Percentiles rank a stretch among this genome's conserved stretches.
These are phyloP conservation scores for Kurtzmaniella quercitrusa DNA, from an alignment of 1,139 yeast species.

Conservation along the genomic window DNA sequence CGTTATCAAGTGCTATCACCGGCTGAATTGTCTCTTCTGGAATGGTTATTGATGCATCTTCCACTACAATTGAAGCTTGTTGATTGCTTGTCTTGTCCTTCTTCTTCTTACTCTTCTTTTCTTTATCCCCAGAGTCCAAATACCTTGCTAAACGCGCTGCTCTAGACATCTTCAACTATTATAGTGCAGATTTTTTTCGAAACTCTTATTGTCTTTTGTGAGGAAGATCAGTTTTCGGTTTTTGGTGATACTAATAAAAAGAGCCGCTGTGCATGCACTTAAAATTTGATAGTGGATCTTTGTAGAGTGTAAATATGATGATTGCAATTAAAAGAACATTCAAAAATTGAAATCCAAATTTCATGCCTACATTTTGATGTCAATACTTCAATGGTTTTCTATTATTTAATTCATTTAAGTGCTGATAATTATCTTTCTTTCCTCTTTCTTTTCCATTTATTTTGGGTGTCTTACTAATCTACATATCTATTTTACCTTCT, in stretches of 20 bases:
- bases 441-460: neutral
- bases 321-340: too few species aligned
- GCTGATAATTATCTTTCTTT: neutral
- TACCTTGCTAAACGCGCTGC: constrained; percentile 1
- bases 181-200: constrained; percentile 1
- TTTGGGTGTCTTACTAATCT: constrained; percentile 6
- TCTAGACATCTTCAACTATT: constrained; percentile 1
- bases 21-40: constrained; percentile 14
- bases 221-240: neutral
- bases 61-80: constrained; percentile 10
- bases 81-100: constrained; percentile 4
- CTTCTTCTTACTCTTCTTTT: constrained; percentile 10
- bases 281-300: too few species aligned
- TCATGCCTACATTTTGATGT: too few species aligned
- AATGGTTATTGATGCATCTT: constrained; percentile 9
- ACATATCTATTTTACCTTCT: constrained; percentile 12
- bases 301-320: too few species aligned
- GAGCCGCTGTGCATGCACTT: too few species aligned
- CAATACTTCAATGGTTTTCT: too few species aligned
- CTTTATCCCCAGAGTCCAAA: constrained; percentile 9
- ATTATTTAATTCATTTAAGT: too few species aligned
- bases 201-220: neutral
- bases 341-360: too few species aligned
- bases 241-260: constrained; percentile 2
- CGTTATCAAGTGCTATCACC: constrained; percentile 7